Percentiles rank a stretch among this genome's conserved stretches.
Conservation (phyloP, 2,329 filamentous ascomycete genomes). For the Diaporthe ilicicola region DNA sequence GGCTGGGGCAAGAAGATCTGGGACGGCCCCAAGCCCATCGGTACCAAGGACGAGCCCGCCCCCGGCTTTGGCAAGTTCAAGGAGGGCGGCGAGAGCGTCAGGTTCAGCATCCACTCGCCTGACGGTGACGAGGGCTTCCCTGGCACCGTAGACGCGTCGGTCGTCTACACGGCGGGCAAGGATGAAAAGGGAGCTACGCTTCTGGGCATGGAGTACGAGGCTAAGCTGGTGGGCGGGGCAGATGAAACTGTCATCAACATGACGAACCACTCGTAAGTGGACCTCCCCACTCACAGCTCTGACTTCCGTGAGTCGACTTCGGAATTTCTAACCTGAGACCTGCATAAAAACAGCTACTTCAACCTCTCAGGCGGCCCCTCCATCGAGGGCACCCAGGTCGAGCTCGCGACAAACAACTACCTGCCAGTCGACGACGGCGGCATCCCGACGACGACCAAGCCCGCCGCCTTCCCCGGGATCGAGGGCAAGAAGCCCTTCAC, state of each 20-base stretch:
- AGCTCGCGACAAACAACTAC: slow-evolving; percentile 70
- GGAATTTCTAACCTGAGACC: not conserved
- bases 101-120: slow-evolving; percentile 72
- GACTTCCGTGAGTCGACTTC: not conserved
- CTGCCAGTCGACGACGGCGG: slow-evolving; percentile 77
- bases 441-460: slow-evolving; percentile 75
- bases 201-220: slow-evolving; percentile 89
- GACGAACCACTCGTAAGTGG: slow-evolving; percentile 87
- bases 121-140: slow-evolving; percentile 93
- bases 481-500: slow-evolving; percentile 74
- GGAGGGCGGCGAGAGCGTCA: slow-evolving; percentile 71
- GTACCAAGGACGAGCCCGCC: slow-evolving; percentile 49
- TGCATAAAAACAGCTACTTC: slow-evolving; percentile 63
- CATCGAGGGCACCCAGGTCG: slow-evolving; percentile 69
- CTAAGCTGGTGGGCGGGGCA: slow-evolving; percentile 77
- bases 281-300: not conserved
- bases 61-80: slow-evolving; percentile 42
- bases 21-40: slow-evolving; percentile 72
- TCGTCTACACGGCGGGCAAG: slow-evolving; percentile 81
- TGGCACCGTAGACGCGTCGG: slow-evolving; percentile 79
- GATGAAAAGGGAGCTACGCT: slow-evolving; percentile 68
- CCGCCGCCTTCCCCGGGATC: slow-evolving; percentile 71
- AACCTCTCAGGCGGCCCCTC: slow-evolving; percentile 65
- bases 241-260: slow-evolving; percentile 93
- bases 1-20: slow-evolving; percentile 88